Conservation (phyloP, 1,139 yeast genomes). For the Meyerozyma elateridarum region DNA sequence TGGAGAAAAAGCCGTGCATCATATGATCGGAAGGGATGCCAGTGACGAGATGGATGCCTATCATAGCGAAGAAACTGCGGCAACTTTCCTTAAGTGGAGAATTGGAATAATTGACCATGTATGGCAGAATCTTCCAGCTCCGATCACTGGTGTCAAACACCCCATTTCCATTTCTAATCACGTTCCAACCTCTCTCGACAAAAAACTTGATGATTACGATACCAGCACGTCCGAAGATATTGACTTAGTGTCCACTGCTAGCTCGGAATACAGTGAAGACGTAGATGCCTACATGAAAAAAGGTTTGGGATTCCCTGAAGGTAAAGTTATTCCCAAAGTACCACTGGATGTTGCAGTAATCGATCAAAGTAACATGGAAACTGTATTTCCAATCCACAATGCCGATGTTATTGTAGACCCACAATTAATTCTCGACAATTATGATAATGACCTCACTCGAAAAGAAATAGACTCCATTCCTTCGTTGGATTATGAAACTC, state of each 20-base stretch:
- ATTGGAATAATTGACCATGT: slow-evolving; percentile 58
- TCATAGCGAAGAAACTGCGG: slow-evolving; percentile 57
- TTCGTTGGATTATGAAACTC: slow-evolving; percentile 62
- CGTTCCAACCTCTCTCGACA: slow-evolving; percentile 6
- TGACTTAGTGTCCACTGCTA: slow-evolving; percentile 13
- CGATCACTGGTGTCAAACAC: slow-evolving; percentile 78
- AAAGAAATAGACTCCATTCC: slow-evolving; percentile 57
- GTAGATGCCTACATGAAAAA: slow-evolving; percentile 6
- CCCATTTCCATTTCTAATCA: too few relatives aligned
- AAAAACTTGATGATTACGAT: slow-evolving; percentile 8
- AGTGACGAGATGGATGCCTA: slow-evolving; percentile 87
- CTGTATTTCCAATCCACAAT: slow-evolving; percentile 31
- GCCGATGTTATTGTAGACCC: slow-evolving; percentile 49
- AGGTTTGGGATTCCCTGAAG: slow-evolving; percentile 35
- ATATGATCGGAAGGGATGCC: slow-evolving; percentile 86
- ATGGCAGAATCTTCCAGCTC: slow-evolving; percentile 80
- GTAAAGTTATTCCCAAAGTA: slow-evolving; percentile 41
- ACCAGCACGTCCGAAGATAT: slow-evolving; percentile 14
- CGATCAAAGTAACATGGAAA: slow-evolving; percentile 30
- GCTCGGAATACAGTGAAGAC: slow-evolving; percentile 10
- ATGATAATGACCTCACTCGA: slow-evolving; percentile 51
- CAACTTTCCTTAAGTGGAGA: slow-evolving; percentile 47
- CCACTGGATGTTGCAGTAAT: slow-evolving; percentile 42
- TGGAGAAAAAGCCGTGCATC: slow-evolving; percentile 78
- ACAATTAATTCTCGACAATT: slow-evolving; percentile 46